Base-by-base conservation (phyloP, 2,329 filamentous ascomycete species). In the Orbilia blumenaviensis region DNA sequence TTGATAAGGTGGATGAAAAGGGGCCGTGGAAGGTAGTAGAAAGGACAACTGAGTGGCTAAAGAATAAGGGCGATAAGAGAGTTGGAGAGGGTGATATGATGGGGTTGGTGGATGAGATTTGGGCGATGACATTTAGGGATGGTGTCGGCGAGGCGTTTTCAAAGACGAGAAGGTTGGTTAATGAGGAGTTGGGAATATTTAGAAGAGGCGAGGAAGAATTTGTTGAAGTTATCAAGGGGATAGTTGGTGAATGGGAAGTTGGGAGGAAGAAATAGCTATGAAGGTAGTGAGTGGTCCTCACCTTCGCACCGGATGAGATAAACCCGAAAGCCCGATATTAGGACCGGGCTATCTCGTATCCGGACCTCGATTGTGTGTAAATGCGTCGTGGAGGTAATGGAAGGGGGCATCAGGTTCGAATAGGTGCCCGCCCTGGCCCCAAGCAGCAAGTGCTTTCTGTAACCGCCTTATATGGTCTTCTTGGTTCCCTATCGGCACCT, bases 61-160 rank as follows among this genome's bases (percentile, higher is more conserved):
- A 68, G 23, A 42, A 60, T 14, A 36, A 29, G 8, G 64, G 52
- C 3, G 29, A 61, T 38, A 52, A 42, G 41, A 48, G 44, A 14
- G 29, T 61, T 16, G 41, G n/a, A 16, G 16, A 50, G 14, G 64
- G 64, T 7, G 41, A 68, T 50, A 46, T 44, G 44, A 25, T 41
- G 23, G 52, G 66, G 9, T 25, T 69, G 3, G 54, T 62, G 8
- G 66, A 69, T 54, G 66, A 69, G 34, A 44, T 62, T 62, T 69
- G 66, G 66, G 52, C 54, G 6, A 44, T 69, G 12, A 25, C 27
- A 12, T 61, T 68, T 52, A 18, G 29, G 8, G 29, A 61, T 14
- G 64, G 54, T 4, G 29, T 46, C 3, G 50, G 41, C 5, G 52
- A 48, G 16, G 29, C 64, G 16, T 68, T 68, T 56, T 68, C 64